phyloP scores from a whole-genome alignment of 768 basidiomycete genomes.

The Lepiota brunneoincarnata region DNA sequence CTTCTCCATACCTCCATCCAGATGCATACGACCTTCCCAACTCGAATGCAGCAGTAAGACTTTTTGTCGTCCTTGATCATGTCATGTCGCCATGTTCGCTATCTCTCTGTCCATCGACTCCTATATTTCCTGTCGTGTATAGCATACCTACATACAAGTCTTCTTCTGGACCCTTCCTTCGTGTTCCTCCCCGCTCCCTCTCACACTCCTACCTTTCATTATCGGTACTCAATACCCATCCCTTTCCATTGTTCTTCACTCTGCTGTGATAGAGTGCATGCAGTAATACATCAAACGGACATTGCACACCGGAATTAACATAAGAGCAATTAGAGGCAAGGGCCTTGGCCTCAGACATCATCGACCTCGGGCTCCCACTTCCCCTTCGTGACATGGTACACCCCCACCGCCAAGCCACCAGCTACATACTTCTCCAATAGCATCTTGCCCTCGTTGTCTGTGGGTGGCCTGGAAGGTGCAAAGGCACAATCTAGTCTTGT shows the following conservation, averaged over 20 bases:
- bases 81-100: conserved; percentile 1
- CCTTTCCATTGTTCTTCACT: background rate
- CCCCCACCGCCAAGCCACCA: no score
- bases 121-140: background rate
- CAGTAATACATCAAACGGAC: conserved; percentile 4
- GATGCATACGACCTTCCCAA: background rate
- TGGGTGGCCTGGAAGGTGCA: no score
- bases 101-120: background rate
- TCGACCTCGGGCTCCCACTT: no score
- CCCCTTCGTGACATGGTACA: no score
- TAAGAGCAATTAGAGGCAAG: background rate
- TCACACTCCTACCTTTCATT: background rate
- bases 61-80: background rate
- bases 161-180: background rate
- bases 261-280: conserved; percentile 11
- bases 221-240: conserved; percentile 6
- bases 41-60: background rate
- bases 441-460: no score
- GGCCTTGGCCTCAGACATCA: no score
- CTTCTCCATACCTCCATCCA: conserved; percentile 1
- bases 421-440: no score
- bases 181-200: background rate
- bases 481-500: no score
- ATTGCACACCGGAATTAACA: no score
- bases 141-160: background rate